Base-by-base conservation (phyloP, 352 stramenopile species). In the Pythium insidiosum region DNA sequence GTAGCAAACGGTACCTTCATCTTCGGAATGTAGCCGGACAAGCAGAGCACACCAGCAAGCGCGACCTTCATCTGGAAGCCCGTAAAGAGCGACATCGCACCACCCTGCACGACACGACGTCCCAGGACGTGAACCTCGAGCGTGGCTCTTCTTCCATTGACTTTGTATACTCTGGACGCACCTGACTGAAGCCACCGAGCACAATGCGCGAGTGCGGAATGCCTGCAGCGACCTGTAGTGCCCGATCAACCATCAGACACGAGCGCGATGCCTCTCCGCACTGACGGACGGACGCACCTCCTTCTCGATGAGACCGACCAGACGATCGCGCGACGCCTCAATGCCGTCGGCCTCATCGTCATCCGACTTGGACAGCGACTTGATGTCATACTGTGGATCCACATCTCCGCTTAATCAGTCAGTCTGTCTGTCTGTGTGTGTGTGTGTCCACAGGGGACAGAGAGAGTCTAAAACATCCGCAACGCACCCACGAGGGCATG, bases 181-280 rank as follows among this genome's bases (percentile, higher is more conserved):
- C 92, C 63, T 98, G 94, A 46, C 72, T 95, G 62, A 98, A 98
- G 22, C 95, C 95, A 12, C 81, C 90, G 25, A 98, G 61, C 5
- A 97, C 81, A 50, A 98, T 96, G 18, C 87, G 87, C 39, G 66
- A 83, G 50, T 88, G 79, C 0, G 88, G 79, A 21, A 97, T 85
- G 22, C 78, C 78, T 18, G 23, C 57, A 13, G 47, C 57, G 28
- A 82, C 64, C n/a, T n/a, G n/a, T n/a, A n/a, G n/a, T n/a, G n/a
- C n/a, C n/a, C n/a, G n/a, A 60, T 73, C 26, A 1, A 25, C 26
- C 22, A 38, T 38, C 33, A 6, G 11, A 38, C 11, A 19, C 33
- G 11, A 19, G 33, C 33, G 11, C 33, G 33, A 19, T 20, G 33
- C 16, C 11, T 19, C 33, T n/a, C 13, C 26, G 34, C 6, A 13